Percentiles rank a stretch among this genome's conserved stretches.
phyloP scores from a whole-genome alignment of 129 eudicot species.

The Dittrichia graveolens region DNA sequence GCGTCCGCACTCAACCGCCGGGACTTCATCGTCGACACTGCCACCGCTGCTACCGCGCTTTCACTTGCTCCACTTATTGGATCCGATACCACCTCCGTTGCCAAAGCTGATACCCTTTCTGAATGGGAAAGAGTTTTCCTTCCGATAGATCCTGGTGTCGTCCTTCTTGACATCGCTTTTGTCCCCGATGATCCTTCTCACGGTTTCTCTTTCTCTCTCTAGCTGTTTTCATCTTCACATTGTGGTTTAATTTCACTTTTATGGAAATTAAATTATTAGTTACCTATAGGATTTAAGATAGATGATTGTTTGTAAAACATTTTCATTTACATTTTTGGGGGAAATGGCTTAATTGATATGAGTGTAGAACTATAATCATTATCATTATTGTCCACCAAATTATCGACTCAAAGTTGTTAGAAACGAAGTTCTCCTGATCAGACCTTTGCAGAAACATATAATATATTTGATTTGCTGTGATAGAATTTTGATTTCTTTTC shows the following conservation, averaged over 20 bases:
- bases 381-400: background rate
- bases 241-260: background rate
- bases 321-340: background rate
- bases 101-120: conserved; percentile 60
- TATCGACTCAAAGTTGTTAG: background rate
- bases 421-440: too few relatives aligned
- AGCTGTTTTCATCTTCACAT: background rate
- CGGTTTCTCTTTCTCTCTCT: conserved; percentile 44
- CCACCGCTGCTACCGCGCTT: conserved; percentile 53
- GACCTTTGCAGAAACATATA: background rate
- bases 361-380: background rate
- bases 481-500: background rate
- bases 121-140: conserved; percentile 92
- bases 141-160: conserved; percentile 98
- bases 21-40: conserved; percentile 55
- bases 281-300: too few relatives aligned
- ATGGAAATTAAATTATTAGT: too few relatives aligned
- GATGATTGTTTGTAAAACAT: too few relatives aligned
- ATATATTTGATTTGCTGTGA: background rate
- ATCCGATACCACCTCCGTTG: conserved; percentile 13
- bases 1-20: conserved; percentile 56
- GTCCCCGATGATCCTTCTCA: conserved; percentile 92
- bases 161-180: conserved; percentile 90
- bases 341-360: background rate
- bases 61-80: conserved; percentile 47